Conservation (phyloP, 805 yeast genomes). For the Tetrapisispora namnaoensis region DNA sequence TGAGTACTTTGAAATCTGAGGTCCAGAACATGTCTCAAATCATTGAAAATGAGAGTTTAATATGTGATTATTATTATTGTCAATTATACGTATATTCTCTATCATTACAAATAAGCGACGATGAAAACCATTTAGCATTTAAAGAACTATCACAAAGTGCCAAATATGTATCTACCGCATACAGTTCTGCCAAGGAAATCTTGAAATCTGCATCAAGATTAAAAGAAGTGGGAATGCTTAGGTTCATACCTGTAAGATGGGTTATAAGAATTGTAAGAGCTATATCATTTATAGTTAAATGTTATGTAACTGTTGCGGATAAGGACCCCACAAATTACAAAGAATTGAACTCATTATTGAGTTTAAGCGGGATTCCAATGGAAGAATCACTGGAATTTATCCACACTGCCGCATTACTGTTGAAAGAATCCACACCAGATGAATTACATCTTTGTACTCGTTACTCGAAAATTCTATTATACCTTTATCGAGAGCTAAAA, state of each 20-base stretch:
- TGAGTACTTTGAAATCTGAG: not conserved
- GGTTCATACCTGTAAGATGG: slow-evolving; percentile 90
- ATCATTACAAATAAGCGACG: slow-evolving; percentile 48
- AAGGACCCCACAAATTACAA: slow-evolving; percentile 27
- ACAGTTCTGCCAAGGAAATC: slow-evolving; percentile 73
- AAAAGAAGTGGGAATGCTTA: slow-evolving; percentile 50
- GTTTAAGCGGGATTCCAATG: slow-evolving; percentile 53
- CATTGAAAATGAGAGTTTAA: slow-evolving; percentile 59
- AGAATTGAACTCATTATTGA: slow-evolving; percentile 39
- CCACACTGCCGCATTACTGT: slow-evolving; percentile 59
- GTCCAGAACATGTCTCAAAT: slow-evolving; percentile 15
- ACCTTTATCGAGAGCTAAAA: slow-evolving; percentile 66
- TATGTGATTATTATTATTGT: slow-evolving; percentile 78
- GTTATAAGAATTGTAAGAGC: slow-evolving; percentile 77
- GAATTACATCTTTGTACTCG: slow-evolving; percentile 76
- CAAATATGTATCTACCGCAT: slow-evolving; percentile 71
- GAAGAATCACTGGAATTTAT: slow-evolving; percentile 63
- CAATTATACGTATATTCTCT: slow-evolving; percentile 76
- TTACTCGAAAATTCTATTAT: slow-evolving; percentile 68
- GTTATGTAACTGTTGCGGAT: slow-evolving; percentile 54
- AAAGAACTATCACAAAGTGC: slow-evolving; percentile 68
- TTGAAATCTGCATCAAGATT: slow-evolving; percentile 61
- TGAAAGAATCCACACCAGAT: slow-evolving; percentile 81
- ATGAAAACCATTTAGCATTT: slow-evolving; percentile 36
- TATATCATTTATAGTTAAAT: slow-evolving; percentile 82